phyloP scores from a whole-genome alignment of 225 moss, liverwort and hornwort genomes.

The Marchantia paleacea region DNA sequence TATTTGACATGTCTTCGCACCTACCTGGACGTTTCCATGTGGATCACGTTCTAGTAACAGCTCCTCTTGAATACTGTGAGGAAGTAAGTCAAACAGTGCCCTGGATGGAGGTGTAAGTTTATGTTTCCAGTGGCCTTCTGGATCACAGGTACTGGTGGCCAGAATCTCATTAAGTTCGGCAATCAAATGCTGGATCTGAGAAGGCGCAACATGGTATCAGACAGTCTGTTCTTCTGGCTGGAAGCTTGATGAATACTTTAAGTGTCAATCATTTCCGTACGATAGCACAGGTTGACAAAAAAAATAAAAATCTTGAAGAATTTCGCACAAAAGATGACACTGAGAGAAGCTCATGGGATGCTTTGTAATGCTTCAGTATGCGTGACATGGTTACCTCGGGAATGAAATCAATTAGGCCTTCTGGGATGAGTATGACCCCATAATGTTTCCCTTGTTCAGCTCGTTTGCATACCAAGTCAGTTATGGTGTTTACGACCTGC shows the following conservation, averaged over 20 bases:
- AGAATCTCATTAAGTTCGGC: constrained; percentile 79
- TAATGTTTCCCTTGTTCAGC: constrained; percentile 57
- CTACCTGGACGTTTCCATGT: constrained; percentile 81
- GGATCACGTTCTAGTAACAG: constrained; percentile 86
- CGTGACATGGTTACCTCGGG: constrained; percentile 47
- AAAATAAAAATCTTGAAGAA: neutral
- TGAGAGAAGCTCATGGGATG: neutral
- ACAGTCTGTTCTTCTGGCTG: neutral
- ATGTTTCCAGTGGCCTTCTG: constrained; percentile 60
- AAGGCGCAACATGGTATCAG: neutral
- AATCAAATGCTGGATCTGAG: constrained; percentile 63
- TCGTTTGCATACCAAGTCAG: constrained; percentile 75
- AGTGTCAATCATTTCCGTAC: neutral
- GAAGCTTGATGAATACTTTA: neutral
- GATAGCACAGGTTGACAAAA: neutral
- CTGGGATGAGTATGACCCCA: constrained; percentile 86
- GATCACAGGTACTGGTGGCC: constrained; percentile 53
- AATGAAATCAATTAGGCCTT: constrained; percentile 91
- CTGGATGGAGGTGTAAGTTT: constrained; percentile 51
- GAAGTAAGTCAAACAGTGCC: constrained; percentile 72
- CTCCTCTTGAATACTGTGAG: constrained; percentile 67
- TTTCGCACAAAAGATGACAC: neutral
- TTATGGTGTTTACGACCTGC: constrained; percentile 70
- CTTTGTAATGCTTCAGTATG: neutral
- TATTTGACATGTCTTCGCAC: neutral